phyloP scores from a whole-genome alignment of 169 alveolate species.

The Theileria parva region DNA sequence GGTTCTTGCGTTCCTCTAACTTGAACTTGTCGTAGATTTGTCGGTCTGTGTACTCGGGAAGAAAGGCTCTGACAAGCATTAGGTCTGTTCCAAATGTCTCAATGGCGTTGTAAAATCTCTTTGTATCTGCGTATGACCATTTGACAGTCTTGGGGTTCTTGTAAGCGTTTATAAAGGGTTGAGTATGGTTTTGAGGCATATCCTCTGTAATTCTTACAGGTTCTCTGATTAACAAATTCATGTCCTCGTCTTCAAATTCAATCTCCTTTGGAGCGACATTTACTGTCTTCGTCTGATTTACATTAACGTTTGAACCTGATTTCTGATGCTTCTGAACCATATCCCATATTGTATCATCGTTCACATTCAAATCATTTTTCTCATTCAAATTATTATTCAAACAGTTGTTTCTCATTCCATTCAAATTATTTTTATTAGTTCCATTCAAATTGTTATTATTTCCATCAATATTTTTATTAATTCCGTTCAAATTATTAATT shows the following conservation, averaged over 20 bases:
- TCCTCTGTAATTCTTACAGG: constrained; percentile 22
- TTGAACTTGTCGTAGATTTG: constrained; percentile 77
- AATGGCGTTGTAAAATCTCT: constrained; percentile 72
- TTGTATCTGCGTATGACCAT: constrained; percentile 75
- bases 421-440: not conserved
- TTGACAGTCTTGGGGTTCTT: constrained; percentile 61
- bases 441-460: not conserved
- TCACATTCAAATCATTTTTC: not conserved
- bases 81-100: constrained; percentile 76
- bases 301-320: not conserved
- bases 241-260: constrained; percentile 8
- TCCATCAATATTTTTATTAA: not conserved
- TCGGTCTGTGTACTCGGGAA: constrained; percentile 73
- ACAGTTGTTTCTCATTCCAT: not conserved
- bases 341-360: constrained; percentile 61
- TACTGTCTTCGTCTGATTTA: not conserved
- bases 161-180: constrained; percentile 69
- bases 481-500: not conserved
- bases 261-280: constrained; percentile 1
- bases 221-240: constrained; percentile 24
- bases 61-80: constrained; percentile 71
- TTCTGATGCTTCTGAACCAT: constrained; percentile 45
- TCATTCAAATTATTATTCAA: not conserved
- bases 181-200: constrained; percentile 23
- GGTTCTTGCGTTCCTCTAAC: constrained; percentile 71